phyloP scores from a whole-genome alignment of 1,284 basidiomycete species.

The Boletus mariae region DNA sequence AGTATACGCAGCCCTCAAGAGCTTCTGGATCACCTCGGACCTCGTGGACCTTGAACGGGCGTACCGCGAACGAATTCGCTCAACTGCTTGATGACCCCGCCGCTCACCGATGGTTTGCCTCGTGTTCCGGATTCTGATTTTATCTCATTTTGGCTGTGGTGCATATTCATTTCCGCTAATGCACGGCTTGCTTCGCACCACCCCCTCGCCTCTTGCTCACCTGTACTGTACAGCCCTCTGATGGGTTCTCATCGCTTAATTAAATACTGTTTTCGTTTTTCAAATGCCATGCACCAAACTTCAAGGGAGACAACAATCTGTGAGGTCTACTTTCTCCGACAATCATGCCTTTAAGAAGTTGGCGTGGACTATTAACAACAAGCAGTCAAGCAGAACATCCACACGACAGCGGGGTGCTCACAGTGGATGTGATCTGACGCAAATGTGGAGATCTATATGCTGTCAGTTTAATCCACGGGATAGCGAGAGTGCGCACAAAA shows the following conservation, averaged over 20 bases:
- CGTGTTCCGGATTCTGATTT: not conserved
- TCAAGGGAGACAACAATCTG: conserved; percentile 5
- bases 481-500: conserved; percentile 61
- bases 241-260: not conserved
- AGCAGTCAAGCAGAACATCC: not conserved
- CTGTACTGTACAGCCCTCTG: not conserved
- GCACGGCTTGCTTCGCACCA: not conserved
- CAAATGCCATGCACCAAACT: conserved; percentile 4
- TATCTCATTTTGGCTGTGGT: not conserved
- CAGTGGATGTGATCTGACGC: conserved; percentile 59
- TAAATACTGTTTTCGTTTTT: not conserved
- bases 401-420: conserved; percentile 27
- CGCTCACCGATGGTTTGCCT: not conserved
- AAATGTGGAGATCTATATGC: conserved; percentile 75
- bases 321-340: not conserved
- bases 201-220: not conserved
- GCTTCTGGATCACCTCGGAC: conserved; percentile 62
- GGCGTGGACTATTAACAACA: conserved; percentile 61
- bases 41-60: conserved; percentile 53
- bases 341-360: conserved; percentile 68
- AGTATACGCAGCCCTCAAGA: conserved; percentile 53
- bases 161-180: conserved; percentile 2
- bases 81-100: conserved; percentile 12
- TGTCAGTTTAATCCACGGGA: conserved; percentile 59
- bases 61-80: conserved; percentile 53